phyloP scores from a whole-genome alignment of 768 basidiomycete species.

The Mycena floridula region DNA sequence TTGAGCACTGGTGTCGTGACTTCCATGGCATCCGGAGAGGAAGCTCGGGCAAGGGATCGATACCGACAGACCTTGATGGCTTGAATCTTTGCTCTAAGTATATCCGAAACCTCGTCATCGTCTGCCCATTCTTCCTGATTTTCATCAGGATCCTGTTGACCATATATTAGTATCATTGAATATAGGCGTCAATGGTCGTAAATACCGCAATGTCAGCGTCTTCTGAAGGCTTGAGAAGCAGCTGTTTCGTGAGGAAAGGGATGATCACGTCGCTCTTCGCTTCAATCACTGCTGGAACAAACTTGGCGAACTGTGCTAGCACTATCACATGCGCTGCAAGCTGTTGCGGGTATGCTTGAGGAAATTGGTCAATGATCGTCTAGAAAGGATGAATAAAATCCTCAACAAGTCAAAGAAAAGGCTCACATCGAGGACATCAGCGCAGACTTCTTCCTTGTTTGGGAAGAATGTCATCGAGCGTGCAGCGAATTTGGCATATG shows the following conservation, averaged over 20 bases:
- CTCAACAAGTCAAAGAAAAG: neutral
- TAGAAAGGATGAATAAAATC: no score
- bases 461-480: conserved; percentile 61
- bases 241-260: conserved; percentile 59
- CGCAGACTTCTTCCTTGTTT: conserved; percentile 43
- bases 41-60: conserved; percentile 66
- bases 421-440: conserved; percentile 60
- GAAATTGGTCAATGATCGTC: no score
- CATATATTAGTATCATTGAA: conserved; percentile 1
- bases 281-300: conserved; percentile 72
- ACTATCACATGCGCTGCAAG: conserved; percentile 66
- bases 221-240: conserved; percentile 64
- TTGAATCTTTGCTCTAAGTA: conserved; percentile 64
- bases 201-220: no score
- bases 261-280: conserved; percentile 67
- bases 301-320: conserved; percentile 67
- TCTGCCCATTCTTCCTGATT: conserved; percentile 73
- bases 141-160: conserved; percentile 44
- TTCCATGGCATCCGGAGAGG: conserved; percentile 51
- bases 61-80: conserved; percentile 79
- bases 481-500: conserved; percentile 82
- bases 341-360: conserved; percentile 37
- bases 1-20: conserved; percentile 72
- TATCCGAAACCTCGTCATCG: conserved; percentile 51
- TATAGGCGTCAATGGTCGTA: neutral